Base-by-base conservation (phyloP, 2,329 filamentous ascomycete genomes). In the Rhinocladiella mackenziei region DNA sequence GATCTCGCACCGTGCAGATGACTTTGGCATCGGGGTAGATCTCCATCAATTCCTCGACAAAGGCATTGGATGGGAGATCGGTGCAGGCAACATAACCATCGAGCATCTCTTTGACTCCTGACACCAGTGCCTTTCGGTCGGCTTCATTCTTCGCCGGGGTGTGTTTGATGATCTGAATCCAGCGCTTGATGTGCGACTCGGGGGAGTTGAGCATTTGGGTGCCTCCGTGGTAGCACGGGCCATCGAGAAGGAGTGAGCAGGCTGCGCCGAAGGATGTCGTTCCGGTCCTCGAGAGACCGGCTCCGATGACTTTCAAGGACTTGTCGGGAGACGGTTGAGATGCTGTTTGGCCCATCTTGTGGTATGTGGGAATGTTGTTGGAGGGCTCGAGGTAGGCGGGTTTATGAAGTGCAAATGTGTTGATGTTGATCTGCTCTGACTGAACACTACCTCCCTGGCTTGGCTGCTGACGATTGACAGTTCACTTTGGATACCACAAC, bases 251-350 rank as follows among this genome's bases (percentile, higher is more conserved):
- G 43, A 67, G 70, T 46, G 63, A 65, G 6, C 76, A 59, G 1
- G 74, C 74, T 28, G 67, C 53, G 23, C 67, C 68, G 62, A 75
- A 71, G 17, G 74, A 74, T 7, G 73, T 62, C 1, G 72, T 76
- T 10, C 73, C 73, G 1, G 73, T 76, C 37, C 73, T 65, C 10
- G 72, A 53, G 13, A 56, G 46, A 36, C 54, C 54, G 7, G 51
- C 51, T 22, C 54, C 54, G 18, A 56, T 54, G 33, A 56, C 54
- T 36, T 43, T 39, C 34, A 56, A 39, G 17, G 50, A 36, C 31
- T 41, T 46, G 28, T 49, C 51, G 7, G 43, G 31, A 10, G 40
- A 43, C 30, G 54, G 54, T 35, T 54, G 46, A 5, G 54, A 56
- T 30, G 54, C 51, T 30, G 45, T 47, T 32, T 56, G 54, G 37